phyloP scores from a whole-genome alignment of 1,284 basidiomycete genomes.

The Tetrapyrgos nigripes region DNA sequence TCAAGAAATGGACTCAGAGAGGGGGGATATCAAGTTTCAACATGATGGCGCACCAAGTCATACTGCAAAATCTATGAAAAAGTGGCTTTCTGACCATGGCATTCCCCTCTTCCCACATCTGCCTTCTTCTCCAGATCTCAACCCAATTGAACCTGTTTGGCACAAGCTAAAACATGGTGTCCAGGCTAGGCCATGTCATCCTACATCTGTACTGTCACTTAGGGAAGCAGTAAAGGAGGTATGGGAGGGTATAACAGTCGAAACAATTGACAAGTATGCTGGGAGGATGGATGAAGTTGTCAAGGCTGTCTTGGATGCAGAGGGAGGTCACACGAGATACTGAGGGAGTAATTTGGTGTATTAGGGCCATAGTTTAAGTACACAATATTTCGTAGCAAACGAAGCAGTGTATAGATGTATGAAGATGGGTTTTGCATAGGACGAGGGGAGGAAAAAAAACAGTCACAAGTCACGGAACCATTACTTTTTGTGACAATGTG shows the following conservation, averaged over 20 bases:
- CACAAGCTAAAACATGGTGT: slow-evolving; percentile 27
- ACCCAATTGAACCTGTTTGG: slow-evolving; percentile 30
- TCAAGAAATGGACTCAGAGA: not conserved
- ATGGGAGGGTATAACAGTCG: slow-evolving; percentile 26
- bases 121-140: slow-evolving; percentile 24
- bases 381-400: too few species aligned
- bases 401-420: too few species aligned
- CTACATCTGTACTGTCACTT: slow-evolving; percentile 25
- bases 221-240: slow-evolving; percentile 19
- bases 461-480: too few species aligned
- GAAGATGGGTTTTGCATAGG: too few species aligned
- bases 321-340: slow-evolving; percentile 23
- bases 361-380: too few species aligned
- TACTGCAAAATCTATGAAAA: not conserved
- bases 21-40: not conserved
- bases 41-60: not conserved
- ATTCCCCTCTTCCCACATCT: slow-evolving; percentile 23
- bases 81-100: slow-evolving; percentile 22
- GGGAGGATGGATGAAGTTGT: slow-evolving; percentile 27
- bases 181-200: slow-evolving; percentile 1
- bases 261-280: slow-evolving; percentile 27
- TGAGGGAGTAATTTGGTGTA: not conserved
- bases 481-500: too few species aligned
- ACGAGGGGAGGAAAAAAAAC: too few species aligned
- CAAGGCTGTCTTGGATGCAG: slow-evolving; percentile 22